phyloP scores from a whole-genome alignment of 371 early-diverging fungal genomes.

The Rhizomucor miehei region DNA sequence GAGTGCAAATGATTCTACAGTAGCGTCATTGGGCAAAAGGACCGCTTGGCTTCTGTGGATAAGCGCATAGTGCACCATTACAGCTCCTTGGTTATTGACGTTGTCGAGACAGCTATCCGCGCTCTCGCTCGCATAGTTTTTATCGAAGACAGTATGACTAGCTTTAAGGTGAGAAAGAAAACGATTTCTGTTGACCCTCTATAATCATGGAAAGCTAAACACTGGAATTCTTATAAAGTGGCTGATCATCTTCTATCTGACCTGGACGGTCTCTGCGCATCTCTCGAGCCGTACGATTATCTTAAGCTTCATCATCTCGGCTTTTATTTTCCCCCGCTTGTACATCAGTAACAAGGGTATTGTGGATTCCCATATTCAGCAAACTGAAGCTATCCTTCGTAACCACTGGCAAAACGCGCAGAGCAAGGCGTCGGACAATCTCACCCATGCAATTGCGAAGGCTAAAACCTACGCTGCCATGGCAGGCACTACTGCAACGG shows the following conservation, averaged over 20 bases:
- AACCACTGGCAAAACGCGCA: slow-evolving; percentile 6
- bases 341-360: slow-evolving; percentile 41
- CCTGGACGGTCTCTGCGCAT: slow-evolving; percentile 40
- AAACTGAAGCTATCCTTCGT: slow-evolving; percentile 27
- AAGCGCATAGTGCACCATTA: slow-evolving; percentile 26
- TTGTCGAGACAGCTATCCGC: slow-evolving; percentile 33
- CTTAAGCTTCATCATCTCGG: slow-evolving; percentile 23
- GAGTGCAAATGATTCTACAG: slow-evolving; percentile 1
- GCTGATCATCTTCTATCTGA: slow-evolving; percentile 31
- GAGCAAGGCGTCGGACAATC: too few relatives aligned
- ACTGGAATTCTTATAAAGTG: slow-evolving; percentile 10
- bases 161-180: slow-evolving; percentile 17
- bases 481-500: slow-evolving; percentile 13
- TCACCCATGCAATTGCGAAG: slow-evolving; percentile 2
- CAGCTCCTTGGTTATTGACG: slow-evolving; percentile 25
- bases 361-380: slow-evolving; percentile 39
- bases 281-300: slow-evolving; percentile 30
- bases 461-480: slow-evolving; percentile 13
- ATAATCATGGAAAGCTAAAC: too few relatives aligned
- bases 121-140: slow-evolving; percentile 41
- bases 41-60: slow-evolving; percentile 17
- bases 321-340: slow-evolving; percentile 36
- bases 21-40: slow-evolving; percentile 26
- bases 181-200: too few relatives aligned
- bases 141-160: slow-evolving; percentile 35